A percentile compares a stretch with the other conserved stretches of the same genome.
Evolutionary conservation across 345 rosid species (phyloP).

Genomic region (Mercurialis annua): DNA sequence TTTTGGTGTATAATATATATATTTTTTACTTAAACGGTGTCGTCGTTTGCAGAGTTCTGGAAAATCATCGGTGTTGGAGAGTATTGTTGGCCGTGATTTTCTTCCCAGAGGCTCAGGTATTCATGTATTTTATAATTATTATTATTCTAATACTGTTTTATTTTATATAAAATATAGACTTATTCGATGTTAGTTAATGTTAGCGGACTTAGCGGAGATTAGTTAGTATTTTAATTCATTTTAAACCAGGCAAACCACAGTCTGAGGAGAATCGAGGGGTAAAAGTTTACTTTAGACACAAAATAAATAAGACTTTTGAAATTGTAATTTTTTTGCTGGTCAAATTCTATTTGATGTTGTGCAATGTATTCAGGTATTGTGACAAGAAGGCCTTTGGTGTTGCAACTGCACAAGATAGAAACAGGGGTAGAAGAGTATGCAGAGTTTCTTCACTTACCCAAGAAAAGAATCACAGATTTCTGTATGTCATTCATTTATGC

Average conservation of each 20-base stretch:
- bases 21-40: no score
- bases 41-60: conserved; percentile 52
- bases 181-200: no score
- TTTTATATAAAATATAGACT: no score
- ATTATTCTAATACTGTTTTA: no score
- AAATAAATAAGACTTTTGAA: no score
- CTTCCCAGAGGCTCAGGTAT: conserved; percentile 67
- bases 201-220: no score
- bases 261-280: no score
- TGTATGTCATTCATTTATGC: conserved; percentile 31
- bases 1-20: no score
- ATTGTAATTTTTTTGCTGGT: background rate
- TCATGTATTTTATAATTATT: background rate
- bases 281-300: no score
- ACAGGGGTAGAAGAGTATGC: conserved; percentile 73
- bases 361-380: conserved; percentile 51
- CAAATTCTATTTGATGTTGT: background rate
- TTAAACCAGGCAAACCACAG: no score
- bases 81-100: conserved; percentile 69
- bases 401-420: conserved; percentile 85
- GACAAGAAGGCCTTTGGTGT: conserved; percentile 83
- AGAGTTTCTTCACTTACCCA: conserved; percentile 83
- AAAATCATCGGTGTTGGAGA: conserved; percentile 65
- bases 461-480: conserved; percentile 61
- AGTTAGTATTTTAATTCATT: no score